Evolutionary conservation across 2,329 filamentous ascomycete species (phyloP), one percentile per base, ranked within the genome.

Genomic region (Cercospora citrullina): DNA sequence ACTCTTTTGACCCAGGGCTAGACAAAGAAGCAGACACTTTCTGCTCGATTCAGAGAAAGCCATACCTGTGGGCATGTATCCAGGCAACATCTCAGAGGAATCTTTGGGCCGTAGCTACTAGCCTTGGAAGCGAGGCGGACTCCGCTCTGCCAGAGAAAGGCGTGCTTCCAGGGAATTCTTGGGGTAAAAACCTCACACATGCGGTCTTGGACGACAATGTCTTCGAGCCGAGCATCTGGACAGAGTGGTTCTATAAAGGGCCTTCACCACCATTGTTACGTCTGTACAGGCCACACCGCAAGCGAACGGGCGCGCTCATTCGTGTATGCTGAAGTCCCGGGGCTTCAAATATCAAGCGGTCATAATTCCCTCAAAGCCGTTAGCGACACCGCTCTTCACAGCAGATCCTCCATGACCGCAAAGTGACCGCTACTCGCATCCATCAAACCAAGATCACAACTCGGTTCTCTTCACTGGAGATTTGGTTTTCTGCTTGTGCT

Each of bases 351-450:
- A 57, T 61, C 23, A 48, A 61, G 59, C 59, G 59, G 59, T 61
- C 59, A 61, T 61, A 61, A 39, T 42, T 16, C 26, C 23, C 59
- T 61, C 33, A 45, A 26, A 21, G 18, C 31, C 59, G 59, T 45
- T 61, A 61, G 57, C 30, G n/a, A 60, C 57, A 39, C 33, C 18
- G 16, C 33, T 16, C 10, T 28, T 23, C 53, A 57, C n/a, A 31
- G 16, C 53, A 28, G 53, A 31, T 57, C 53, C 14, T 28, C 53
- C 14, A 30, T 57, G 53, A 57, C 28, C 23, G 53, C 53, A 57
- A 16, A 28, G n/a, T 57, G 53, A 57, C 53, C 53, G 26, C 53
- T 28, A 57, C 16, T 21, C 45, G 7, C 4, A 5, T 16, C 14
- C 28, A 30, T n/a, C 53, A 10, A 10, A 30, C 7, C 53, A 10